Evolutionary conservation across 2,329 filamentous ascomycete genomes (phyloP), one percentile per base, ranked within the genome.

Genomic region (Fusarium multiceps): DNA sequence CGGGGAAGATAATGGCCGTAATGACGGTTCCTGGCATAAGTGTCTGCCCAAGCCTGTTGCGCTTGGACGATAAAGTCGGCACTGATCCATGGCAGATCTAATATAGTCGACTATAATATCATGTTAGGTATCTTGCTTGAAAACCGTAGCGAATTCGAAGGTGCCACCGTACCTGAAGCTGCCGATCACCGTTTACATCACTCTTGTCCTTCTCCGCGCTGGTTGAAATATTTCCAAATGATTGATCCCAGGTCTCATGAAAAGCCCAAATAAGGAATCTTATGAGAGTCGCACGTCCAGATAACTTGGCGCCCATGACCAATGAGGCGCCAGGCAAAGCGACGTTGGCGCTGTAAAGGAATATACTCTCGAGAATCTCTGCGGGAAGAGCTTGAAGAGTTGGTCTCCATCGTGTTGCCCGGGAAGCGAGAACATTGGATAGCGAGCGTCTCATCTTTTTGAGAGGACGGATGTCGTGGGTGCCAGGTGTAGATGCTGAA

Each of bases 281-380:
- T 14, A 82, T 56, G 18, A 81, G 75, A 3, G 81, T 82, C 9
- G 73, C 76, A 13, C 76, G 76, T 0, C 72, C 71, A 9, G 86
- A 87, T 16, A 89, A 80, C 46, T 82, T 79, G 27, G 76, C 73
- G 25, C 85, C 84, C 30, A 89, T 77, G 32, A 80, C 75, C 13
- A 75, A 81, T 54, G 81, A 84, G 50, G 82, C 79, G 7, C 78
- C 80, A 1, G 85, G 81, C 1, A 89, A 78, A 53, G 82, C 79
- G 48, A 85, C 65, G 66, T 86, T 88, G 64, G 77, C 74, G 50
- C 85, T 87, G 55, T 84, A 76, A 66, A 85, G 75, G 57, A 88
- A 83, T 49, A 89, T 87, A 32, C 66, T 79, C 72, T 88, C 85
- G 14, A 89, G 80, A 25, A 89, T 78, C 74, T 89, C 87, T 9